phyloP scores from a whole-genome alignment of 1,139 yeast genomes.

The Candida sp. region DNA sequence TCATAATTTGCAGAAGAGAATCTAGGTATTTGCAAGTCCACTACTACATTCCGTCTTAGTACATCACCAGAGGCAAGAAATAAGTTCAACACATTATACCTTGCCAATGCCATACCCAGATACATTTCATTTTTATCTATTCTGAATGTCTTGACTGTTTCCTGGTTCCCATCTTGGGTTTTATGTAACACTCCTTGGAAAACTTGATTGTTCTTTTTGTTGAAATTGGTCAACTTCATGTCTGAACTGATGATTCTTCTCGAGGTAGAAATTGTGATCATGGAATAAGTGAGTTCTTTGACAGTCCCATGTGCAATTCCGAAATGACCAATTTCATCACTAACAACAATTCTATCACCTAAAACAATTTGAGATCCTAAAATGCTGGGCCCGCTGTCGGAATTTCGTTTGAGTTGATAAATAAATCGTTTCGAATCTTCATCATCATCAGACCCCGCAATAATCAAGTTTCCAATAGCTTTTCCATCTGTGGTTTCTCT shows the following conservation, averaged over 20 bases:
- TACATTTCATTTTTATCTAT: slow-evolving; percentile 80
- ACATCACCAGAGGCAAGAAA: slow-evolving; percentile 55
- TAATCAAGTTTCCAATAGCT: slow-evolving; percentile 48
- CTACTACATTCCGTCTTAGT: slow-evolving; percentile 54
- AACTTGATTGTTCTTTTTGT: slow-evolving; percentile 42
- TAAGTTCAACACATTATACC: slow-evolving; percentile 70
- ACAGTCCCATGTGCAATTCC: slow-evolving; percentile 67
- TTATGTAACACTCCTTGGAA: slow-evolving; percentile 44
- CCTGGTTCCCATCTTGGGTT: slow-evolving; percentile 6
- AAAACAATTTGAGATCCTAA: slow-evolving; percentile 41
- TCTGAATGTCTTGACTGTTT: slow-evolving; percentile 39
- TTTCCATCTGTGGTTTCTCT: slow-evolving; percentile 63
- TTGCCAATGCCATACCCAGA: slow-evolving; percentile 71
- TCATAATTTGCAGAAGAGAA: slow-evolving; percentile 7
- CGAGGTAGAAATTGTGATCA: slow-evolving; percentile 42
- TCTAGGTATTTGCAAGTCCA: slow-evolving; percentile 47
- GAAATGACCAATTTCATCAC: slow-evolving; percentile 80
- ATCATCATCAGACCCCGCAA: slow-evolving; percentile 27
- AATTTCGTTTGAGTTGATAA: slow-evolving; percentile 46
- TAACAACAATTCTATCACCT: slow-evolving; percentile 61
- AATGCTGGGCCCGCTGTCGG: slow-evolving; percentile 1
- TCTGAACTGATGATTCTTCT: slow-evolving; percentile 50
- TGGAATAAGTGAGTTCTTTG: slow-evolving; percentile 33
- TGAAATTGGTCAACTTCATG: slow-evolving; percentile 38
- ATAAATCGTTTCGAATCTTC: slow-evolving; percentile 23